A percentile compares a stretch with the other conserved stretches of the same genome.
Evolutionary conservation across 148 eudicot species (phyloP).

Genomic region (Chenopodium formosanum): DNA sequence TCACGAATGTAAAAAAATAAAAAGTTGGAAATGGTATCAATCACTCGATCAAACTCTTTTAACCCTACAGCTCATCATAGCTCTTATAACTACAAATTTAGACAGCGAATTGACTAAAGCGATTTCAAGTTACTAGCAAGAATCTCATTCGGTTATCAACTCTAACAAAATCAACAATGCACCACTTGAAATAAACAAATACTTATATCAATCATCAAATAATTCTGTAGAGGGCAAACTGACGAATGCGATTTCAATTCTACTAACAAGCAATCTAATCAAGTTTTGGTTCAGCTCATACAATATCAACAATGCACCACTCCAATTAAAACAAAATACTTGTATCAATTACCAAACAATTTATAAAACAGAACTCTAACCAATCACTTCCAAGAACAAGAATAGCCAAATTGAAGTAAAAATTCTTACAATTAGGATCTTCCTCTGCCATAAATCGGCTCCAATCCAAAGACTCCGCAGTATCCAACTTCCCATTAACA

Average conservation of each 20-base stretch:
- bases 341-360: neutral
- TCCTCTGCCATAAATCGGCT: constrained; percentile 56
- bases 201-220: neutral
- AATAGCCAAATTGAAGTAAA: neutral
- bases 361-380: neutral
- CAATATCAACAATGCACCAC: neutral
- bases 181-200: neutral
- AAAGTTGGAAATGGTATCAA: too few species aligned
- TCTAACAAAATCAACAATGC: neutral
- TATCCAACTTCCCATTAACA: constrained; percentile 56
- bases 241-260: neutral
- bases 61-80: too few species aligned
- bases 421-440: constrained; percentile 58
- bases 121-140: neutral
- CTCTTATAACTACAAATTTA: neutral
- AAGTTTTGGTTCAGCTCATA: neutral
- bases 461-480: constrained; percentile 74
- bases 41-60: too few species aligned
- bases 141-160: neutral
- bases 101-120: neutral
- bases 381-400: neutral
- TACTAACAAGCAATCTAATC: neutral
- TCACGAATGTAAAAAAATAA: too few species aligned
- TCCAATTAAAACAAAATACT: neutral
- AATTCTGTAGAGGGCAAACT: neutral